A percentile compares a stretch with the other conserved stretches of the same genome.
These are phyloP conservation scores for Colletotrichum coccodes DNA, from an alignment of 2,329 filamentous ascomycete species.

Conservation along the genomic window DNA sequence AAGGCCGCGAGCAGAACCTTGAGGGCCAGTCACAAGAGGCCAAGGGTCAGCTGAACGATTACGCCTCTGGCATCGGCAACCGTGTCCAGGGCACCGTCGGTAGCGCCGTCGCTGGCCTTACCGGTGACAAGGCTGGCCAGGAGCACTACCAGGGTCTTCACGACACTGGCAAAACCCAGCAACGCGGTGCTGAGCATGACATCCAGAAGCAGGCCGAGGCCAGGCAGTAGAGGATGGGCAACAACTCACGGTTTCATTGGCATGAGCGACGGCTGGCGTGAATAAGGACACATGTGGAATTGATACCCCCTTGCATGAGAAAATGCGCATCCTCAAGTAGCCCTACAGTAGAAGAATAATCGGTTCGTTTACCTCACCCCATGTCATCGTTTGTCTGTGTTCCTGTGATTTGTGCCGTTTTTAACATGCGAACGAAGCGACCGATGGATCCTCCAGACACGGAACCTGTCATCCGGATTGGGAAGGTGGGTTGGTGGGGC, in stretches of 20 bases:
- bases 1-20: slow-evolving; percentile 81
- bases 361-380: neutral
- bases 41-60: slow-evolving; percentile 81
- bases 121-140: slow-evolving; percentile 75
- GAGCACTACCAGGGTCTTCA: slow-evolving; percentile 75
- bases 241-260: neutral
- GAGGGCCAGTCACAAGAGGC: slow-evolving; percentile 86
- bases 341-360: slow-evolving; percentile 3
- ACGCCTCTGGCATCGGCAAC: slow-evolving; percentile 72
- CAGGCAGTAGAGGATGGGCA: slow-evolving; percentile 32
- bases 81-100: slow-evolving; percentile 79
- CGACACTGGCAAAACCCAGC: slow-evolving; percentile 84
- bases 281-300: slow-evolving; percentile 11
- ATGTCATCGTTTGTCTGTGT: neutral
- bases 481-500: slow-evolving; percentile 4
- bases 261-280: neutral
- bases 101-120: slow-evolving; percentile 75
- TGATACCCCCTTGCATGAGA: slow-evolving; percentile 30
- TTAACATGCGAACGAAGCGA: too few relatives aligned
- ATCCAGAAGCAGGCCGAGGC: slow-evolving; percentile 77
- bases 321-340: neutral
- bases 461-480: neutral
- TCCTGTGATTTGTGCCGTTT: neutral
- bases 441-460: neutral
- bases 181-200: slow-evolving; percentile 85